A percentile compares a stretch with the other conserved stretches of the same genome.
phyloP scores from a whole-genome alignment of 2,329 filamentous ascomycete genomes.

The Cordyceps farinosa region DNA sequence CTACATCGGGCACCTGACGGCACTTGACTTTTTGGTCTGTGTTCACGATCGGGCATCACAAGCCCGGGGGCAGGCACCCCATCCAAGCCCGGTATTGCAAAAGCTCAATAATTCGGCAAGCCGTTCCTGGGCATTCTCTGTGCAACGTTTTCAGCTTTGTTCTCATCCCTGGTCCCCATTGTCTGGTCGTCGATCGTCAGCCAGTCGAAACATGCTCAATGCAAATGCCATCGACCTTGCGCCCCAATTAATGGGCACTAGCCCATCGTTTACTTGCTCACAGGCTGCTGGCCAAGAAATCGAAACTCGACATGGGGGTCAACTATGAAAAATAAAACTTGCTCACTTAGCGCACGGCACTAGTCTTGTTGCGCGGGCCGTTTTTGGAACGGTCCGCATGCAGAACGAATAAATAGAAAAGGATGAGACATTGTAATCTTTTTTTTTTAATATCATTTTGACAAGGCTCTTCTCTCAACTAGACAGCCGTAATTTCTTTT shows the following conservation, averaged over 20 bases:
- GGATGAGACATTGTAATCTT: constrained; percentile 8
- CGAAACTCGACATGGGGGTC: background rate
- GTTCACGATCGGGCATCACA: too few relatives aligned
- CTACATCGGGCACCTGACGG: too few relatives aligned
- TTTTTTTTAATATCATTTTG: background rate
- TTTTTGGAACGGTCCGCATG: constrained; percentile 9
- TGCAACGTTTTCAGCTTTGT: too few relatives aligned
- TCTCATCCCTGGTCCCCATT: too few relatives aligned
- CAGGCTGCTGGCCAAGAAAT: background rate
- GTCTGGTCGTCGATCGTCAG: background rate
- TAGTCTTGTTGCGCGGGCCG: background rate
- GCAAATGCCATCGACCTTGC: background rate
- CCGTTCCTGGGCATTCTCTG: too few relatives aligned
- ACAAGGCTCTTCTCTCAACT: too few relatives aligned
- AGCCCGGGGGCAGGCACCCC: too few relatives aligned
- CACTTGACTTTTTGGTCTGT: too few relatives aligned
- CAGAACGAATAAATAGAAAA: background rate
- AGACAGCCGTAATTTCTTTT: background rate
- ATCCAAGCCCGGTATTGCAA: too few relatives aligned
- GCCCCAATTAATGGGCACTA: background rate
- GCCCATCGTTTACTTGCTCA: background rate
- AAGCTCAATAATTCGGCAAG: too few relatives aligned
- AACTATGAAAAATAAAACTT: background rate
- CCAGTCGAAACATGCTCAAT: constrained; percentile 15
- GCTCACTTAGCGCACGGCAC: constrained; percentile 12